Percentiles rank a stretch among this genome's conserved stretches.
These are phyloP conservation scores for Nitzschia putrida DNA, from an alignment of 108 stramenopile genomes.

Conservation along the genomic window DNA sequence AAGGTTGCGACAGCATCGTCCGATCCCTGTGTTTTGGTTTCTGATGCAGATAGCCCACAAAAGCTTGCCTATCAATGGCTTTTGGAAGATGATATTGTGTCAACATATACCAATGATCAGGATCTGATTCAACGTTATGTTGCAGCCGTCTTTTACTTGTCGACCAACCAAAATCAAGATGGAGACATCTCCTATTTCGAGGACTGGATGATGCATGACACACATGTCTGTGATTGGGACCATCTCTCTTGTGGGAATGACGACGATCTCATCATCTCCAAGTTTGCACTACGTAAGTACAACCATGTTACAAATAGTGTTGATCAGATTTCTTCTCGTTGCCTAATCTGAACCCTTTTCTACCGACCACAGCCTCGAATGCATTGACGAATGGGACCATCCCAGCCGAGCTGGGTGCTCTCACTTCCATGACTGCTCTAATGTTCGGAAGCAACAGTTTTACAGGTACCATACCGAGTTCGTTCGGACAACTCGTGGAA, in stretches of 20 bases:
- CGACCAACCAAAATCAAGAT: neutral
- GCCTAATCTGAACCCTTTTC: too few species aligned
- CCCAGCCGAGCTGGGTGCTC: conserved; percentile 56
- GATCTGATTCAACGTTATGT: conserved; percentile 46
- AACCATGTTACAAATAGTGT: too few species aligned
- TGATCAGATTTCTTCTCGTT: too few species aligned
- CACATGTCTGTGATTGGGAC: too few species aligned
- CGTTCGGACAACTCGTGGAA: conserved; percentile 37
- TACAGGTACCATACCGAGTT: conserved; percentile 54
- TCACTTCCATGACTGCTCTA: conserved; percentile 49
- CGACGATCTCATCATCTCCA: too few species aligned
- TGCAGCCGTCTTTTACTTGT: conserved; percentile 47
- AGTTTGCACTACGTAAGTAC: too few species aligned
- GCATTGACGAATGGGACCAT: conserved; percentile 29
- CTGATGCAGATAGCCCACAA: conserved; percentile 18
- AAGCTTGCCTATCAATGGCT: conserved; percentile 43
- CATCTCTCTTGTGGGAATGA: too few species aligned
- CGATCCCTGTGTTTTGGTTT: too few species aligned
- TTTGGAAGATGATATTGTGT: conserved; percentile 36
- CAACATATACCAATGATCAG: conserved; percentile 34
- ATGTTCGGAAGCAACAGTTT: conserved; percentile 52
- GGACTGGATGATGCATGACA: too few species aligned
- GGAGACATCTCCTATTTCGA: too few species aligned
- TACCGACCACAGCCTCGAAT: too few species aligned
- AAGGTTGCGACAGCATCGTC: too few species aligned